Conservation (phyloP, 2,329 filamentous ascomycete species). For the Hymenotorrendiella dingleyae region DNA sequence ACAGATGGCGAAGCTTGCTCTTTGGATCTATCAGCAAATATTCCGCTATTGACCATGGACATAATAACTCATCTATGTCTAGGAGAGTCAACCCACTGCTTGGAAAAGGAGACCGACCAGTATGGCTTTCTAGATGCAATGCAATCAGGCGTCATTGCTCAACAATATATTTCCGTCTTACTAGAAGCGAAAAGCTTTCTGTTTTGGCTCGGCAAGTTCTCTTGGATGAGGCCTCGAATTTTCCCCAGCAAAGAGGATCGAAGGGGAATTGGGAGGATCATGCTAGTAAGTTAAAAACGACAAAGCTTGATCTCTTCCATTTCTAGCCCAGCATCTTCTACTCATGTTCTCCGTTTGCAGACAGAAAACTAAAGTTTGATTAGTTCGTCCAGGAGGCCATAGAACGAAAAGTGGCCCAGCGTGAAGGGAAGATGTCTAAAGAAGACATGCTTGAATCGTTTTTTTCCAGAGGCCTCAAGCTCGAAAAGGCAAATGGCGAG, state of each 20-base stretch:
- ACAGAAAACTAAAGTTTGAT: not conserved
- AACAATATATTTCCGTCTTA: slow-evolving; percentile 4
- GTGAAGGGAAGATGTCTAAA: slow-evolving; percentile 30
- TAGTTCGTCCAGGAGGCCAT: not conserved
- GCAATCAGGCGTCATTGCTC: slow-evolving; percentile 14
- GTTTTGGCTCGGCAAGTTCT: not conserved
- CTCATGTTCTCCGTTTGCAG: not conserved
- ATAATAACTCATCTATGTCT: slow-evolving; percentile 48
- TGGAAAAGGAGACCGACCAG: slow-evolving; percentile 43
- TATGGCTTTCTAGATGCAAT: slow-evolving; percentile 39
- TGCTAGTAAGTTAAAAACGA: not conserved
- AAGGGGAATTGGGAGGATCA: not conserved
- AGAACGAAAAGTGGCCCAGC: slow-evolving; percentile 32
- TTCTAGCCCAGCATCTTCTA: too few species aligned
- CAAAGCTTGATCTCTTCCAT: too few species aligned
- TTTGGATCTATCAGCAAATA: slow-evolving; percentile 41
- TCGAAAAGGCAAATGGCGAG: slow-evolving; percentile 8
- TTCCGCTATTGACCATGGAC: slow-evolving; percentile 48
- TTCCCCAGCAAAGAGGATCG: not conserved
- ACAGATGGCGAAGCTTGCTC: slow-evolving; percentile 34
- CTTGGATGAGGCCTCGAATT: not conserved
- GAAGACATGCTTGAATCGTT: slow-evolving; percentile 49
- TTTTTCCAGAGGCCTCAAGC: slow-evolving; percentile 6
- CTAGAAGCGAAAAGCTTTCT: slow-evolving; percentile 4
- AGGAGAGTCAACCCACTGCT: slow-evolving; percentile 44